Base-by-base conservation (phyloP, 176 grass and related monocot species). In the Raddia distichophylla region DNA sequence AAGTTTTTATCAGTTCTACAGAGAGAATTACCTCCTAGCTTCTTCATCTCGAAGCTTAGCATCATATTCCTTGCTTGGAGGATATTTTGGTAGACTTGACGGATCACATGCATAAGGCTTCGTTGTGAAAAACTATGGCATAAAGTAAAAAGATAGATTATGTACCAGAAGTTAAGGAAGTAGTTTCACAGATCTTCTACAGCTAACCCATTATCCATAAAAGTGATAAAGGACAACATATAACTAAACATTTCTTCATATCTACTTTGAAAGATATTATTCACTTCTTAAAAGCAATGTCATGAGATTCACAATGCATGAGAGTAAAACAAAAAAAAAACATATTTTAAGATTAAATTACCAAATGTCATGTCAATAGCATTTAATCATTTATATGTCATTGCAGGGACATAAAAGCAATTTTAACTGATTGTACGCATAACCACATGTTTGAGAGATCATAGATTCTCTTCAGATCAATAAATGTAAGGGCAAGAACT, bases 21-120 rank as follows among this genome's bases (percentile, higher is more conserved):
- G 27, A 57, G 61, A 17, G 32, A 77, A 57, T 71, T 87, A 93
- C 96, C 96, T 91, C 77, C 93, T 91, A 73, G 89, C 93, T 87
- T 95, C 93, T 68, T 95, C 96, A 83, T 99, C 93, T 77, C 96
- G 88, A 86, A 95, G 93, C 64, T 95, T 99, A 59, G 91, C 96
- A 74, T 95, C 93, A 44, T 99, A 99, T 82, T 99, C 93, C 87
- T 99, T 99, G 70, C 96, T 95, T 55, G 96, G 96, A 79, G 96
- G 97, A 91, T 99, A 99, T 86, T 95, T 99, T 6, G 97, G 93
- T 74, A 99, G 87, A 58, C 89, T 94, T 68, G 91, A 93, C 46
- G 91, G 97, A 80, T 99, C 92, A 22, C 97, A 96, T 11, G 93
- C 93, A 90, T 86, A 91, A 67, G 97, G 97, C 17, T 99, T 99